Evolutionary conservation across 2,329 filamentous ascomycete genomes (phyloP).

Genomic region (Fonsecaea erecta): DNA sequence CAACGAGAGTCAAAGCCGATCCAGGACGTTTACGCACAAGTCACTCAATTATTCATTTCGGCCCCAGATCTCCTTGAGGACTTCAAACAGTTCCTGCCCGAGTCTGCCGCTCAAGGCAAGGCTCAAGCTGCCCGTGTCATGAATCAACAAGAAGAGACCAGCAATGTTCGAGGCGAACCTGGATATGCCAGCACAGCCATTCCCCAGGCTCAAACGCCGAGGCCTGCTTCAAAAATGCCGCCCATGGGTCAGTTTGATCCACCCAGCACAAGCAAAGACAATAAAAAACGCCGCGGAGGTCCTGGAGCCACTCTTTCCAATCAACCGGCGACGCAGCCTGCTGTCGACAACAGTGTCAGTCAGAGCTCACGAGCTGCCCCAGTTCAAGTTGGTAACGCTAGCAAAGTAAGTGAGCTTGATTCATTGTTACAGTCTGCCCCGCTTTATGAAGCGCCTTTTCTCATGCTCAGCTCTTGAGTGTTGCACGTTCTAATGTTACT

Average conservation of each 20-base stretch:
- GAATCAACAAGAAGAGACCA: constrained; percentile 68
- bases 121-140: constrained; percentile 61
- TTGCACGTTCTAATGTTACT: constrained; percentile 9
- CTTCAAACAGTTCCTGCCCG: constrained; percentile 97
- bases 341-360: constrained; percentile 42
- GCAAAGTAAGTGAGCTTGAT: constrained; percentile 54
- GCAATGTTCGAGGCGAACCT: constrained; percentile 62
- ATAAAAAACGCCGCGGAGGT: constrained; percentile 79
- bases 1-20: constrained; percentile 98
- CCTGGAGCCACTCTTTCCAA: constrained; percentile 44
- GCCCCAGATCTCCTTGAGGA: constrained; percentile 95
- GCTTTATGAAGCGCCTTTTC: background rate
- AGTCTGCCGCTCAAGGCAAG: constrained; percentile 75
- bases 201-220: constrained; percentile 57
- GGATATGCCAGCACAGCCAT: constrained; percentile 48
- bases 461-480: background rate
- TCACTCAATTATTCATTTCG: constrained; percentile 89
- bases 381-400: constrained; percentile 50
- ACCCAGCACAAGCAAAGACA: constrained; percentile 82
- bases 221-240: constrained; percentile 71
- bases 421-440: constrained; percentile 4
- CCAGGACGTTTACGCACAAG: constrained; percentile 96
- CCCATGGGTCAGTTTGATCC: constrained; percentile 93
- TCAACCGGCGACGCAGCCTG: constrained; percentile 41
- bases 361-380: constrained; percentile 44